phyloP scores from a whole-genome alignment of 345 rosid genomes.

The Lumnitzera littorea region DNA sequence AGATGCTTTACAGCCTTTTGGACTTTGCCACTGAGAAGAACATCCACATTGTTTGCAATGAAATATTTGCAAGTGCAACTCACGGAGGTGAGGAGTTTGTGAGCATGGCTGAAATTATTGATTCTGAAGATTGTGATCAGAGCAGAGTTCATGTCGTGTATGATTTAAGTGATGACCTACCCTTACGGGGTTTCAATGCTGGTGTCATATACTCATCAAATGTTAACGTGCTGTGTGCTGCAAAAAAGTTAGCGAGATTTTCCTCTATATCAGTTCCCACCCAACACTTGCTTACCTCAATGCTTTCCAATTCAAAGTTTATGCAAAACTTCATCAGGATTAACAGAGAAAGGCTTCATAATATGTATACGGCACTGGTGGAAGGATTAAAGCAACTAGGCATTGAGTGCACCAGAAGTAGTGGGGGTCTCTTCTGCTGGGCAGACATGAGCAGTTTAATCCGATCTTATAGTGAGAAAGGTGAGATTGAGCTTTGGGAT shows the following conservation, averaged over 20 bases:
- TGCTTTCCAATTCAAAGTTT: slow-evolving; percentile 49
- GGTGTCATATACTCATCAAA: slow-evolving; percentile 67
- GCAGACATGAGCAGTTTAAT: slow-evolving; percentile 76
- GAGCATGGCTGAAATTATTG: slow-evolving; percentile 68
- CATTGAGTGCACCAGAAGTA: slow-evolving; percentile 46
- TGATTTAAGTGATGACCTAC: slow-evolving; percentile 61
- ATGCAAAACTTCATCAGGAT: slow-evolving; percentile 34
- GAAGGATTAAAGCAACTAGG: slow-evolving; percentile 61
- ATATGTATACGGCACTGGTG: slow-evolving; percentile 27
- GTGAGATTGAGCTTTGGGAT: slow-evolving; percentile 91
- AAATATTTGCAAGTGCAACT: slow-evolving; percentile 58
- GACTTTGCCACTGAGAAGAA: slow-evolving; percentile 88
- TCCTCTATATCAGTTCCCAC: slow-evolving; percentile 67
- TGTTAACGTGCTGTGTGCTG: slow-evolving; percentile 48
- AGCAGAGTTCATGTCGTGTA: slow-evolving; percentile 77
- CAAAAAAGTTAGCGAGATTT: slow-evolving; percentile 59
- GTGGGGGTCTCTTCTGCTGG: slow-evolving; percentile 85
- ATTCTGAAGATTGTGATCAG: slow-evolving; percentile 47
- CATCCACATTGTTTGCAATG: slow-evolving; percentile 74
- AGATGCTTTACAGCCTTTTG: slow-evolving; percentile 57
- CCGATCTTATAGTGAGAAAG: slow-evolving; percentile 70
- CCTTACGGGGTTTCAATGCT: slow-evolving; percentile 55
- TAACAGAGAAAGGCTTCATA: slow-evolving; percentile 44
- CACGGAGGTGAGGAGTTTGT: slow-evolving; percentile 57
- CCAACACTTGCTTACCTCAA: slow-evolving; percentile 50